Percentiles rank a stretch among this genome's conserved stretches.
Evolutionary conservation across 768 basidiomycete genomes (phyloP).

Genomic region (Pleurotus sapidus): DNA sequence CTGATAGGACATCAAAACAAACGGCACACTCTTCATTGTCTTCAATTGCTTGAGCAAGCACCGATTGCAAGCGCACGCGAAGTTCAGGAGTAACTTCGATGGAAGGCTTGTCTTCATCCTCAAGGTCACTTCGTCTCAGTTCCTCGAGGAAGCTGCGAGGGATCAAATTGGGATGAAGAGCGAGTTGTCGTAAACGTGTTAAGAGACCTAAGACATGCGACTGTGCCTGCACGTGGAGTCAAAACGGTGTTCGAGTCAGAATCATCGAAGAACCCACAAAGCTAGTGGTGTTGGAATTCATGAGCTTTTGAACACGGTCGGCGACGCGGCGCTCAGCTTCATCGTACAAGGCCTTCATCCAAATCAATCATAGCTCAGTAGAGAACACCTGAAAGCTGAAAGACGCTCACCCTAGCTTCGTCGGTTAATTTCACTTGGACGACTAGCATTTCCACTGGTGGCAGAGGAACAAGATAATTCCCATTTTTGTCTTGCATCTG

Average conservation of each 20-base stretch:
- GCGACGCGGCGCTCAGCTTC: slow-evolving; percentile 62
- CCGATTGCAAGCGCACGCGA: slow-evolving; percentile 50
- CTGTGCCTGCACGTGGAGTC: slow-evolving; percentile 43
- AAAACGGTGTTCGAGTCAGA: neutral
- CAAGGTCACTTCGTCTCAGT: slow-evolving; percentile 37
- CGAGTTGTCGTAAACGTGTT: slow-evolving; percentile 83
- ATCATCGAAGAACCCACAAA: slow-evolving; percentile 28
- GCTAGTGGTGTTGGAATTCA: slow-evolving; percentile 41
- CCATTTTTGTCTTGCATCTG: slow-evolving; percentile 86
- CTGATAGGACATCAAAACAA: slow-evolving; percentile 57
- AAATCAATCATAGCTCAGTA: neutral
- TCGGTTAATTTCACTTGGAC: slow-evolving; percentile 64
- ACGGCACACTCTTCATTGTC: slow-evolving; percentile 84
- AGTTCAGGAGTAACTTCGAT: slow-evolving; percentile 51
- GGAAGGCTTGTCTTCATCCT: slow-evolving; percentile 24
- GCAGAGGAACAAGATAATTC: slow-evolving; percentile 69
- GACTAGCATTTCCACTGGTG: slow-evolving; percentile 80
- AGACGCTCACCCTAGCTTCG: slow-evolving; percentile 56
- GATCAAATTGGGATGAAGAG: slow-evolving; percentile 73
- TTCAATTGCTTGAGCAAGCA: slow-evolving; percentile 67
- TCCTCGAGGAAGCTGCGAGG: slow-evolving; percentile 70
- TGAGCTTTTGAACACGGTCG: slow-evolving; percentile 55
- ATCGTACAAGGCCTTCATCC: slow-evolving; percentile 59
- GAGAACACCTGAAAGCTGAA: neutral
- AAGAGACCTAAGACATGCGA: slow-evolving; percentile 76